Evolutionary conservation across 164 flowering plant genomes (phyloP).

Genomic region (Liriodendron chinense): DNA sequence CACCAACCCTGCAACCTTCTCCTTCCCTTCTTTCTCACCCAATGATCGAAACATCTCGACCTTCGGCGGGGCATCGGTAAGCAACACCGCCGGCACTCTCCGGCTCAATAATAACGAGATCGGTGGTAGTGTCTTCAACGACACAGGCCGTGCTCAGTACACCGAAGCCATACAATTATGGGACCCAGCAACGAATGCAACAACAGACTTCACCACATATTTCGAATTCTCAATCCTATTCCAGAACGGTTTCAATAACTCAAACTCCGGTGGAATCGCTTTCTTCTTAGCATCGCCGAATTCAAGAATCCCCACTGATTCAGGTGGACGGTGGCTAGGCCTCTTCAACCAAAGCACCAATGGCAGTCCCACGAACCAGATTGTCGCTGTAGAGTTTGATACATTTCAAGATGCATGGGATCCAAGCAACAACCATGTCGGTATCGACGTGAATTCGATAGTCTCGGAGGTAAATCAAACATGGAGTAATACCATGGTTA

Average conservation of each 20-base stretch:
- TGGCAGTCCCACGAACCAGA: slow-evolving; percentile 5
- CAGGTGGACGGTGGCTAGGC: slow-evolving; percentile 24
- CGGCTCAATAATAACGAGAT: slow-evolving; percentile 23
- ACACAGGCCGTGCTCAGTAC: slow-evolving; percentile 10
- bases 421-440: slow-evolving; percentile 36
- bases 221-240: slow-evolving; percentile 26
- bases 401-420: slow-evolving; percentile 30
- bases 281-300: slow-evolving; percentile 46
- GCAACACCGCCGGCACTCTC: not conserved
- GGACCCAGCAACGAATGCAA: slow-evolving; percentile 4
- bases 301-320: slow-evolving; percentile 11
- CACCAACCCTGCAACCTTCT: slow-evolving; percentile 9
- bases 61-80: slow-evolving; percentile 1
- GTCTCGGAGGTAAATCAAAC: slow-evolving; percentile 15
- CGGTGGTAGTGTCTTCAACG: not conserved
- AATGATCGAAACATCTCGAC: slow-evolving; percentile 8
- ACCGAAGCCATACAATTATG: slow-evolving; percentile 8
- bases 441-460: slow-evolving; percentile 37
- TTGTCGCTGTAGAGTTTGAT: slow-evolving; percentile 48
- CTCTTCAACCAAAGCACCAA: slow-evolving; percentile 22
- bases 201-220: slow-evolving; percentile 23
- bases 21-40: slow-evolving; percentile 17
- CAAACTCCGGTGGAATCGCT: slow-evolving; percentile 44
- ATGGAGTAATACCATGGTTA: slow-evolving; percentile 21
- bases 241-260: not conserved